Conservation (phyloP, 345 rosid species). For the Citrus hindsii region DNA sequence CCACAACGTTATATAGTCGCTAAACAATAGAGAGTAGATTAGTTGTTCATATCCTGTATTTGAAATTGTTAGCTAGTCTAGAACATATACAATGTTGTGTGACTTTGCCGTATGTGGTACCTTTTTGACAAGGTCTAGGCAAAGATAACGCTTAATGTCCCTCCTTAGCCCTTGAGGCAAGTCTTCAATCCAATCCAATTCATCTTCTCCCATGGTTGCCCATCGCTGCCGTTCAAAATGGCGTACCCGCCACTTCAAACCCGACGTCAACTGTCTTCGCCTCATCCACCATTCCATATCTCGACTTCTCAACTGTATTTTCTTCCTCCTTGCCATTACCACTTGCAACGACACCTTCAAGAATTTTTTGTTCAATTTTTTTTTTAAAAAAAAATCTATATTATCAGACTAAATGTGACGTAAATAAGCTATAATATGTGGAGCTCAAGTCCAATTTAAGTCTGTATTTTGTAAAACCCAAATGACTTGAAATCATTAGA, state of each 20-base stretch:
- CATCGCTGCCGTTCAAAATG: conserved; percentile 73
- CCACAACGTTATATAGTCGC: too few relatives aligned
- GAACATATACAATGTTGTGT: too few relatives aligned
- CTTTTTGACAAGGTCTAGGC: conserved; percentile 80
- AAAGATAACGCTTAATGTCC: conserved; percentile 81
- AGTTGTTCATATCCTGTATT: too few relatives aligned
- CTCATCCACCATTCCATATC: conserved; percentile 98
- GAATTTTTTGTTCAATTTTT: too few relatives aligned
- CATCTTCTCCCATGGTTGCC: conserved; percentile 73
- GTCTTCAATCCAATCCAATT: conserved; percentile 60
- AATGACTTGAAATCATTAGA: background rate
- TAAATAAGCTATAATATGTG: too few relatives aligned
- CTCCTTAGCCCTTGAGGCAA: conserved; percentile 86
- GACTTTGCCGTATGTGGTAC: conserved; percentile 22
- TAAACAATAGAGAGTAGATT: too few relatives aligned
- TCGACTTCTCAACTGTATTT: conserved; percentile 72
- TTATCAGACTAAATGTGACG: too few relatives aligned
- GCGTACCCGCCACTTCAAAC: conserved; percentile 69
- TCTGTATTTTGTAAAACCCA: background rate
- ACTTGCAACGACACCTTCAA: conserved; percentile 66
- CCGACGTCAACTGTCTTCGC: conserved; percentile 79
- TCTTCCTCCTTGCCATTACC: conserved; percentile 70
- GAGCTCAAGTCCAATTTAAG: background rate
- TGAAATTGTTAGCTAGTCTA: too few relatives aligned
- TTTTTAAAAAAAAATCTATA: too few relatives aligned